Percentiles rank a stretch among this genome's conserved stretches.
Evolutionary conservation across 208 protist genomes (phyloP).

Genomic region (Wallacemonas sp.): DNA sequence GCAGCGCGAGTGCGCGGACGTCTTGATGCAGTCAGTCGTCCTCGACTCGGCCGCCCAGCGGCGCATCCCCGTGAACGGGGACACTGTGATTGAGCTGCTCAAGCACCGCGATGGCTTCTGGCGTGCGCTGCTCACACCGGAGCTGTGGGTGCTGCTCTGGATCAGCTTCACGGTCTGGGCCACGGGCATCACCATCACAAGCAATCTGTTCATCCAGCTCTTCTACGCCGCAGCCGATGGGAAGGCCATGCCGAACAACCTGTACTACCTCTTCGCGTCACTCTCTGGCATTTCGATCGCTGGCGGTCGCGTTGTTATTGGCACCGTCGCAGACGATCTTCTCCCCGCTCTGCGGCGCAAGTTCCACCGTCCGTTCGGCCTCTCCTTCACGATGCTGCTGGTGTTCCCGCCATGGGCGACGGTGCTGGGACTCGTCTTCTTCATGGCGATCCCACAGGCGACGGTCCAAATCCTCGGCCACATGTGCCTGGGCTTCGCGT

Average conservation of each 20-base stretch:
- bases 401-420: slow-evolving; percentile 33
- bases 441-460: slow-evolving; percentile 42
- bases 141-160: slow-evolving; percentile 48
- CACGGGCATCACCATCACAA: slow-evolving; percentile 44
- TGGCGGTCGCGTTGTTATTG: slow-evolving; percentile 45
- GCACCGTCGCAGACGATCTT: slow-evolving; percentile 37
- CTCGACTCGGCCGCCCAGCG: neutral
- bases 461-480: slow-evolving; percentile 30
- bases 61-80: slow-evolving; percentile 32
- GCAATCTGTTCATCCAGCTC: slow-evolving; percentile 54
- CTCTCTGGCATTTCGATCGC: slow-evolving; percentile 41
- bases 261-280: slow-evolving; percentile 52
- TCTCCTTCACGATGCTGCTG: slow-evolving; percentile 34
- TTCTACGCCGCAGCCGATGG: slow-evolving; percentile 30
- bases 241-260: slow-evolving; percentile 35
- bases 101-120: slow-evolving; percentile 51
- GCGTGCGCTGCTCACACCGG: slow-evolving; percentile 32
- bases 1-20: neutral
- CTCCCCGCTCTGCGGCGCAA: slow-evolving; percentile 23
- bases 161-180: slow-evolving; percentile 52
- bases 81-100: slow-evolving; percentile 43
- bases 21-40: neutral
- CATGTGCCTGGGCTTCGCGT: slow-evolving; percentile 19
- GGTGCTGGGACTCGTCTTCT: slow-evolving; percentile 40
- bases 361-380: slow-evolving; percentile 8